These are phyloP conservation scores for Choiromyces venosus DNA, from an alignment of 495 filamentous ascomycete genomes.

Conservation along the genomic window DNA sequence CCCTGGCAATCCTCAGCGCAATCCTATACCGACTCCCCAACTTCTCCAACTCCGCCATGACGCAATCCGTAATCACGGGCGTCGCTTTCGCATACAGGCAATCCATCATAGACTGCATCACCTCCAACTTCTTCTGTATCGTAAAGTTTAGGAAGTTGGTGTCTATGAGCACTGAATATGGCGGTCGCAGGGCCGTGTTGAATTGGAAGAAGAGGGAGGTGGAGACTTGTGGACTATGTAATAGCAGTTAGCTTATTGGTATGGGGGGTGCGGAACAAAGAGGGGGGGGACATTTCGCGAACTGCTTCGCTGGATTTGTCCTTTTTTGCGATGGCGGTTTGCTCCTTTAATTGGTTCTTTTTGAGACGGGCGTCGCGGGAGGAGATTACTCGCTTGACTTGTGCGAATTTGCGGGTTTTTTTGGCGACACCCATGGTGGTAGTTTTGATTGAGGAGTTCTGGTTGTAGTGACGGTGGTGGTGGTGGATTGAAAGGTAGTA, in stretches of 20 bases:
- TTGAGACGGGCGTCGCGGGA: slow-evolving; percentile 58
- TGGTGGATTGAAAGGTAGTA: too few species aligned
- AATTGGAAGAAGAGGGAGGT: slow-evolving; percentile 90
- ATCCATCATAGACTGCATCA: slow-evolving; percentile 85
- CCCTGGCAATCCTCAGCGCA: slow-evolving; percentile 82
- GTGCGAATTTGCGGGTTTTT: slow-evolving; percentile 61
- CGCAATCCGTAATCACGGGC: slow-evolving; percentile 67
- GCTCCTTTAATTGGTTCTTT: slow-evolving; percentile 52
- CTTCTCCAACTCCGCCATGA: slow-evolving; percentile 81
- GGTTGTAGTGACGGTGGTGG: slow-evolving; percentile 8
- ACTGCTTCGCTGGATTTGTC: slow-evolving; percentile 51
- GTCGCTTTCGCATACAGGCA: slow-evolving; percentile 62
- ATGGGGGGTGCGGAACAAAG: neutral
- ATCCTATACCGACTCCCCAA: slow-evolving; percentile 84
- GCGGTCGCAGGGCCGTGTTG: slow-evolving; percentile 83
- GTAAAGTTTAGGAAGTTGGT: slow-evolving; percentile 94
- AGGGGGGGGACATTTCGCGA: slow-evolving; percentile 57
- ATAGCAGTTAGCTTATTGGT: slow-evolving; percentile 38
- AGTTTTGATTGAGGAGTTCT: slow-evolving; percentile 4
- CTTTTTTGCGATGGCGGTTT: slow-evolving; percentile 54
- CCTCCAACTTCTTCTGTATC: slow-evolving; percentile 80
- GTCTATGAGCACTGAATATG: slow-evolving; percentile 79
- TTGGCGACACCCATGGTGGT: slow-evolving; percentile 58
- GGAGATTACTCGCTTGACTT: slow-evolving; percentile 59
- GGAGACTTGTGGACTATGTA: slow-evolving; percentile 63